phyloP scores from a whole-genome alignment of 257 asterid genomes.

The Eustoma russellianum region DNA sequence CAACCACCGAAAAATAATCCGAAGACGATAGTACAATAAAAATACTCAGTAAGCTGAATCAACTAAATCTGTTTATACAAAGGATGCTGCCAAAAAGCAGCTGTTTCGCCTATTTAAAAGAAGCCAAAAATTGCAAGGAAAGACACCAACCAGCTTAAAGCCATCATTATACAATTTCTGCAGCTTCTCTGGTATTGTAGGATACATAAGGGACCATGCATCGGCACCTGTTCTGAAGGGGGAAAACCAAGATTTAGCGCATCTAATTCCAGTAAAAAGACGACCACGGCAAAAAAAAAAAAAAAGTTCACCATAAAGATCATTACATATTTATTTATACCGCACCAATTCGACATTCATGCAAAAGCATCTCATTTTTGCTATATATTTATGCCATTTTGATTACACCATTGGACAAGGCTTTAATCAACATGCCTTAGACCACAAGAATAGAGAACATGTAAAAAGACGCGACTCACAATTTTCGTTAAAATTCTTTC shows the following conservation, averaged over 20 bases:
- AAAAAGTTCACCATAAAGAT: neutral
- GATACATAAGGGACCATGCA: constrained; percentile 97
- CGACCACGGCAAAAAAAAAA: too few relatives aligned
- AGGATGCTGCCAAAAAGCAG: neutral
- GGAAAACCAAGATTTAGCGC: neutral
- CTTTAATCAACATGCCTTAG: neutral
- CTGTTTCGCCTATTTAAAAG: too few relatives aligned
- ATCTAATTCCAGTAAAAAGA: neutral
- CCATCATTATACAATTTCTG: constrained; percentile 64
- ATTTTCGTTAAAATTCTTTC: too few relatives aligned
- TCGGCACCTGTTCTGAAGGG: constrained; percentile 70
- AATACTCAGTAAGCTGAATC: neutral
- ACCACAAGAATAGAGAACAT: too few relatives aligned
- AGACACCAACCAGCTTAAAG: constrained; percentile 74
- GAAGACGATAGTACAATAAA: neutral
- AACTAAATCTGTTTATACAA: neutral
- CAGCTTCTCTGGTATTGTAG: constrained; percentile 86
- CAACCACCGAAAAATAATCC: neutral
- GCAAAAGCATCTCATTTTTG: neutral
- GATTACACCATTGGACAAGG: neutral
- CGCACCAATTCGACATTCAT: neutral
- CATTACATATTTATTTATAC: neutral
- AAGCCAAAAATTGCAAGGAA: constrained; percentile 10
- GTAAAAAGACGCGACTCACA: too few relatives aligned
- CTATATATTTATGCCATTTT: neutral